Evolutionary conservation across 345 rosid species (phyloP).

Genomic region (Eutrema japonicum): DNA sequence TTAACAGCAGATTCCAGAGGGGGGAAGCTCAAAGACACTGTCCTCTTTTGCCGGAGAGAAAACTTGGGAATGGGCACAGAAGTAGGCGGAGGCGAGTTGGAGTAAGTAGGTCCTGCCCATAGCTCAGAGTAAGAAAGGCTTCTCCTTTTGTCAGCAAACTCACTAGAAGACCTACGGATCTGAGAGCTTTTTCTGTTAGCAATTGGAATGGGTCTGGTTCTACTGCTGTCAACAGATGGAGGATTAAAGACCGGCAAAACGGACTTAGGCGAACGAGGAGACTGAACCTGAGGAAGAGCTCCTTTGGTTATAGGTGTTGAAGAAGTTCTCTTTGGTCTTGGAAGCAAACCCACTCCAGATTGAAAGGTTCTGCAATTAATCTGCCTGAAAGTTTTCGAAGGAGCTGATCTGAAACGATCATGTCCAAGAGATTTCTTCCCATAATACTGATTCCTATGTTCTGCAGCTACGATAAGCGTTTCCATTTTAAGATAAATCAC

Average conservation of each 20-base stretch:
- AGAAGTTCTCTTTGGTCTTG: constrained; percentile 54
- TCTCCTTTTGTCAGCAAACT: constrained; percentile 43
- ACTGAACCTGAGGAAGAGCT: constrained; percentile 27
- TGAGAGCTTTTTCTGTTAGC: constrained; percentile 30
- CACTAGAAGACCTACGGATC: constrained; percentile 43
- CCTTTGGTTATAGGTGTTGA: constrained; percentile 45
- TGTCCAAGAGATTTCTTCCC: constrained; percentile 49
- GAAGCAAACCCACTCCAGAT: constrained; percentile 76
- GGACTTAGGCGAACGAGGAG: constrained; percentile 41
- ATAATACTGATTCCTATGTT: constrained; percentile 69
- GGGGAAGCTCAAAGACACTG: constrained; percentile 67
- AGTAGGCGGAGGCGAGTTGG: constrained; percentile 94
- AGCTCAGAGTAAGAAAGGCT: constrained; percentile 63
- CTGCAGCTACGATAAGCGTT: constrained; percentile 71
- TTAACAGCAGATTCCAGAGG: constrained; percentile 43
- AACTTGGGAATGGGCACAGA: constrained; percentile 93
- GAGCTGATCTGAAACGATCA: constrained; percentile 56
- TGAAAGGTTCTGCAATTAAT: constrained; percentile 78
- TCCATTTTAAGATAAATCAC: constrained; percentile 57
- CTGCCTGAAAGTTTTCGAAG: constrained; percentile 60
- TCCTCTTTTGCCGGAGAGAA: constrained; percentile 64
- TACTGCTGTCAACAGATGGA: constrained; percentile 30
- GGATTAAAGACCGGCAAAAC: constrained; percentile 26
- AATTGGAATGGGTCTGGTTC: constrained; percentile 66
- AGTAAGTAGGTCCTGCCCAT: constrained; percentile 99